phyloP scores from a whole-genome alignment of 1,284 basidiomycete genomes.

The Schizophyllum amplum region DNA sequence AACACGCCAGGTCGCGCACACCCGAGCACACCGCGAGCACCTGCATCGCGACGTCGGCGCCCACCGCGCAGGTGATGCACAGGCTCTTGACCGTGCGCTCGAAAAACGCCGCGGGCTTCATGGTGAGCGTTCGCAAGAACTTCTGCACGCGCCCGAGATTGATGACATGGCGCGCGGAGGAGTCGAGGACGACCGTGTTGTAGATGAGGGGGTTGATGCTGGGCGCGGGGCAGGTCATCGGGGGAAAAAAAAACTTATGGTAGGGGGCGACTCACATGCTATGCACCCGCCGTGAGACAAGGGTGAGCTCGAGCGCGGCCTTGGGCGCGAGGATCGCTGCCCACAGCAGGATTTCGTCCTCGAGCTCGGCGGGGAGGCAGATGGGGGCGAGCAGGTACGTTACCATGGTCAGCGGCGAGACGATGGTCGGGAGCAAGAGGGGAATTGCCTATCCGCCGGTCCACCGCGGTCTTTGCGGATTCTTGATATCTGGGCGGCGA shows the following conservation, averaged over 20 bases:
- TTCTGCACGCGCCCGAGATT: neutral
- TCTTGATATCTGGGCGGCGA: neutral
- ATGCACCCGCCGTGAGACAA: slow-evolving; percentile 23
- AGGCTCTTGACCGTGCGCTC: slow-evolving; percentile 25
- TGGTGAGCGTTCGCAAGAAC: slow-evolving; percentile 24
- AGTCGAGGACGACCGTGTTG: slow-evolving; percentile 25
- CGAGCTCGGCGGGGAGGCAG: slow-evolving; percentile 25
- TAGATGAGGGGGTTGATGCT: slow-evolving; percentile 27
- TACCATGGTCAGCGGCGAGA: neutral
- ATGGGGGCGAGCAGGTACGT: neutral
- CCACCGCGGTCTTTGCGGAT: neutral
- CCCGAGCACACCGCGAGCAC: slow-evolving; percentile 26
- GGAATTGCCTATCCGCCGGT: neutral
- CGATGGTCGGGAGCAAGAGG: neutral
- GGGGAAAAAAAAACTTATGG: slow-evolving; percentile 4
- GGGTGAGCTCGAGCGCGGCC: slow-evolving; percentile 19
- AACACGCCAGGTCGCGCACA: slow-evolving; percentile 26
- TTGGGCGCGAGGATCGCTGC: slow-evolving; percentile 18
- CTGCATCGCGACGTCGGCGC: slow-evolving; percentile 16
- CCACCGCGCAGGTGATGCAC: slow-evolving; percentile 25
- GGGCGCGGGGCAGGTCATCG: neutral
- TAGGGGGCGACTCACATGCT: slow-evolving; percentile 20
- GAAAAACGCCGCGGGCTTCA: slow-evolving; percentile 24
- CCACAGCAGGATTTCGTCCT: slow-evolving; percentile 24
- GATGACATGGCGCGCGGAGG: slow-evolving; percentile 16